Evolutionary conservation across 495 filamentous ascomycete species (phyloP).

Genomic region (Neurospora cerealis): DNA sequence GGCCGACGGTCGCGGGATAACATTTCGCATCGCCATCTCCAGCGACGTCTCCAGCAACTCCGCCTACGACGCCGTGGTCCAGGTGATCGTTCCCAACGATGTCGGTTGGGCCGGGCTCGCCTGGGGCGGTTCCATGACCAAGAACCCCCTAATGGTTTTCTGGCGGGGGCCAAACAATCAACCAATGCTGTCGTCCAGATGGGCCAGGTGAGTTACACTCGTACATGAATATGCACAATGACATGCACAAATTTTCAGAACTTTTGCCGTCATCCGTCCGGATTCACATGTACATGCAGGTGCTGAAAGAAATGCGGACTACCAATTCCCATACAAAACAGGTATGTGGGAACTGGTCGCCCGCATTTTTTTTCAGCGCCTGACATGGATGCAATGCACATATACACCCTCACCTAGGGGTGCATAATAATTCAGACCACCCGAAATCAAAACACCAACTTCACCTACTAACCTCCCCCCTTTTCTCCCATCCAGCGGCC

Average conservation of each 20-base stretch:
- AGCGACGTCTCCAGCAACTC: slow-evolving; percentile 8
- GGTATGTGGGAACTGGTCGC: too few relatives aligned
- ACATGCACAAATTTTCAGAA: background rate
- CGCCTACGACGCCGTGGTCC: slow-evolving; percentile 32
- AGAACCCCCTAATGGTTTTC: slow-evolving; percentile 28
- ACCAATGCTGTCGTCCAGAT: slow-evolving; percentile 21
- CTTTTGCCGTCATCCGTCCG: background rate
- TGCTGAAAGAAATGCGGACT: background rate
- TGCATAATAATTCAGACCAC: background rate
- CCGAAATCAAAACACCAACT: background rate
- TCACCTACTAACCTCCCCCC: background rate
- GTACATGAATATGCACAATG: background rate
- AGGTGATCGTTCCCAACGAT: slow-evolving; percentile 29
- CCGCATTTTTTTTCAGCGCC: background rate
- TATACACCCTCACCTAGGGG: background rate
- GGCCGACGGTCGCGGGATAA: slow-evolving; percentile 21
- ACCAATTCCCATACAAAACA: background rate
- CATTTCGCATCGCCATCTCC: slow-evolving; percentile 32
- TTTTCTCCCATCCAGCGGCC: slow-evolving; percentile 10
- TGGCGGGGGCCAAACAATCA: slow-evolving; percentile 23
- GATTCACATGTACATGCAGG: background rate
- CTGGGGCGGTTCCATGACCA: slow-evolving; percentile 33
- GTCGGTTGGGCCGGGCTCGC: slow-evolving; percentile 35
- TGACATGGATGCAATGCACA: background rate
- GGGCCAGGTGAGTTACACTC: slow-evolving; percentile 23